phyloP scores from a whole-genome alignment of 345 rosid species.

The Eucalyptus regnans region DNA sequence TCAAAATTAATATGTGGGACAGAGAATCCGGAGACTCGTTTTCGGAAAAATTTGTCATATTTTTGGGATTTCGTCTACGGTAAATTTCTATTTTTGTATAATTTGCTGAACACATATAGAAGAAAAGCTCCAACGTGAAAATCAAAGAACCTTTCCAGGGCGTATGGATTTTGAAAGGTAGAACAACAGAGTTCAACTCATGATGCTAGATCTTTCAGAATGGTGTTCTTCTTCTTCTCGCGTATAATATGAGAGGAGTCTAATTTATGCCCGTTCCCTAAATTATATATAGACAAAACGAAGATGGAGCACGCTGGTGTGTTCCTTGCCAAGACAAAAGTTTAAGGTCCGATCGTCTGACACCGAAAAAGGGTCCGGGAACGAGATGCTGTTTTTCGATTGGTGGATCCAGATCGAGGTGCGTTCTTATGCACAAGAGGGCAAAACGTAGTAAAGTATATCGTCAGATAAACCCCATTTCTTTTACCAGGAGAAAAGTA shows the following conservation, averaged over 20 bases:
- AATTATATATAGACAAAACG: not conserved
- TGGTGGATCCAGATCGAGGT: slow-evolving; percentile 33
- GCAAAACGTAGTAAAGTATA: not conserved
- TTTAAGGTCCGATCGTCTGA: not conserved
- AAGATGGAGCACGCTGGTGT: not conserved
- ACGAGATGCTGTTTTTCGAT: not conserved
- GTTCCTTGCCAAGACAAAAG: not conserved
- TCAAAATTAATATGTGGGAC: not conserved
- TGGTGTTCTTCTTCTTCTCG: not conserved
- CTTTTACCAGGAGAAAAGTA: not conserved
- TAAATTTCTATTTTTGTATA: not conserved
- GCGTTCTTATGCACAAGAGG: not conserved
- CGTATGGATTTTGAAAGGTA: not conserved
- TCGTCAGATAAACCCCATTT: not conserved
- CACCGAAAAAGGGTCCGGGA: not conserved
- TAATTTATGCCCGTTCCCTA: not conserved
- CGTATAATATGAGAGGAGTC: not conserved
- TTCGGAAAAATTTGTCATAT: not conserved
- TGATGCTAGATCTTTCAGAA: not conserved
- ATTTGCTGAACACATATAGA: not conserved
- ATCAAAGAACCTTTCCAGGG: not conserved
- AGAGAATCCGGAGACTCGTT: rapidly evolving
- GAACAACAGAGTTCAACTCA: not conserved
- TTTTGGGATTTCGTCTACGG: not conserved
- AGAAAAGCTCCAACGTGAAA: not conserved